Conservation (phyloP, 345 rosid genomes). For the Draba incana region DNA sequence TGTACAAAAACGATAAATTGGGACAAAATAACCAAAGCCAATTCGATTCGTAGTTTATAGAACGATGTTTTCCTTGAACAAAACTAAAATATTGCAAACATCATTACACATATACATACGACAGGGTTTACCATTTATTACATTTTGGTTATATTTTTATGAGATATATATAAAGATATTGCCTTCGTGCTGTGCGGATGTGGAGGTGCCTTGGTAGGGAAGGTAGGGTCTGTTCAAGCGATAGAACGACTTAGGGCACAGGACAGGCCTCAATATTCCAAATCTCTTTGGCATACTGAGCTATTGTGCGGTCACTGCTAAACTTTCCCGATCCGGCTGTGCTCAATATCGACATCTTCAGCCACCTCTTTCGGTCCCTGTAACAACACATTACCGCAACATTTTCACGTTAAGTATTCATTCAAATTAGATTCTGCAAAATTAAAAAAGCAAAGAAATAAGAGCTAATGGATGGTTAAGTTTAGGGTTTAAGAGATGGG, state of each 20-base stretch:
- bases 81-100: conserved; percentile 16
- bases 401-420: conserved; percentile 20
- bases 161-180: conserved; percentile 9
- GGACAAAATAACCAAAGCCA: not conserved
- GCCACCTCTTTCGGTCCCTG: conserved; percentile 84
- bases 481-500: conserved; percentile 26
- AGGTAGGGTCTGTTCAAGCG: not conserved
- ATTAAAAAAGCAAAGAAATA: not conserved
- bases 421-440: conserved; percentile 9
- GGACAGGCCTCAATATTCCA: conserved; percentile 86
- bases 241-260: conserved; percentile 48
- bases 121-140: conserved; percentile 25
- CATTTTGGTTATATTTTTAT: conserved; percentile 14
- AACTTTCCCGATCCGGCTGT: conserved; percentile 93
- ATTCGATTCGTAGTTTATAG: not conserved
- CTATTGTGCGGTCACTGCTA: conserved; percentile 87
- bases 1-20: no score
- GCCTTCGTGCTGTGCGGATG: conserved; percentile 14
- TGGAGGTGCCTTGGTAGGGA: conserved; percentile 23
- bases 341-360: conserved; percentile 89
- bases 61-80: conserved; percentile 16
- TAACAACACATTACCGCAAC: conserved; percentile 19
- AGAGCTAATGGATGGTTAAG: conserved; percentile 7
- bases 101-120: conserved; percentile 15
- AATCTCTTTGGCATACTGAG: conserved; percentile 88